Base-by-base conservation (phyloP, 768 basidiomycete species). In the Termitomyces sp. region DNA sequence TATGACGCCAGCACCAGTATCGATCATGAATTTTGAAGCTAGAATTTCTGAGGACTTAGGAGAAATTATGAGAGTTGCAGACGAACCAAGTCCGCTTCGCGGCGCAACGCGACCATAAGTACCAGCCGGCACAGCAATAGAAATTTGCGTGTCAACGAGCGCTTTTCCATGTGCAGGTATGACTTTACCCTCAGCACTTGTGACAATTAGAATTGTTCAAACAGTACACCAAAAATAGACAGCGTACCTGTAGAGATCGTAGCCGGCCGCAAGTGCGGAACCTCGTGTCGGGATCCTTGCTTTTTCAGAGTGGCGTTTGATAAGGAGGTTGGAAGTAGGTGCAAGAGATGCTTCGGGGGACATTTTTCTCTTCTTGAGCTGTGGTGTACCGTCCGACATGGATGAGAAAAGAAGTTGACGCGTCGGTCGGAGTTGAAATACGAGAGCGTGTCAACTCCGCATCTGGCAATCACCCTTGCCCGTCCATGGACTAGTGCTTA, bases 1-100 rank as follows among this genome's bases (percentile, higher is more conserved):
- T 52, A 99, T 83, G 7, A 99, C 97, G 22, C 96, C 97, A 12
- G 97, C 97, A 1, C 97, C 97, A 0, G 96, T 98, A 68, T 95
- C 92, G 58, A 98, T 98, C 86, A 93, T 94, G 71, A 92, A 94
- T 69, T 99, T 99, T 16, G 91, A 90, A 20, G 97, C 97, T 97
- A 61, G 18, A 61, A 36, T 44, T 46, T 20, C 4, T 54, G 4
- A 30, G 49, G 10, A 42, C 18, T 53, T 53, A 28, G 54, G 8
- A 51, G 49, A 38, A 14, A 40, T 26, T 5, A 35, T 22, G 4
- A 20, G 54, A 45, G 32, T 24, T n/a, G 48, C 33, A 14, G 48
- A 72, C 88, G 53, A 59, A 97, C 96, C 96, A 28, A 98, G 85
- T 20, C 97, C 97, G 69, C 90, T 93, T 24, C 96, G 84, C 20